Base-by-base conservation (phyloP, 257 asterid species). In the Solanum commersonii region DNA sequence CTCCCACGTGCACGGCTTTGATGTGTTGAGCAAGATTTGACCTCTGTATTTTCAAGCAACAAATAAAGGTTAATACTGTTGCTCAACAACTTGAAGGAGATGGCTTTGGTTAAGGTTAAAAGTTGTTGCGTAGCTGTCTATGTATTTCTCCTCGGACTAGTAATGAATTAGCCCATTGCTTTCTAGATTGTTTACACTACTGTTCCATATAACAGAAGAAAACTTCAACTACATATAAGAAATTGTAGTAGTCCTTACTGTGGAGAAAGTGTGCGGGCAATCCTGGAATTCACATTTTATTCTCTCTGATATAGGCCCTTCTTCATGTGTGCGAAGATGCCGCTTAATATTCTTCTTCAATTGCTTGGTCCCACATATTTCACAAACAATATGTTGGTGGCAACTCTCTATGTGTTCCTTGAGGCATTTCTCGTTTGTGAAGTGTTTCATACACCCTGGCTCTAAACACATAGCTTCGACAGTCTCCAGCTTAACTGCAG, bases 311-410 rank as follows among this genome's bases (percentile, higher is more conserved):
- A 93, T 83, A 89, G 78, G 84, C 34, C 34, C 87, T 38, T 88
- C 89, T 88, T 92, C 98, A 85, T 97, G 99, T 81, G 74, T 90
- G 68, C 93, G 92, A 14, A 96, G 92, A 89, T 97, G 99, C 8
- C 98, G 96, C 92, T 97, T 97, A 12, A 96, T 91, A 91, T 96
- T 97, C 90, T 97, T 96, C 93, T 92, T 96, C 84, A 97, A 92
- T 88, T 96, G 98, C 90, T 92, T 92, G 23, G 91, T 89, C 87
- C 98, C 98, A 87, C 99, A 97, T 89, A 88, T 90, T 89, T 93
- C 98, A 86, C 99, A 97, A 15, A 49, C 86, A 76, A 93, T 34
- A 90, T 94, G 90, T 86, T 91, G 98, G 91, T 96, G 99, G 85
- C 95, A 92, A 56, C 93, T 87, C 70, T 84, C 87, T 15, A 94